These are phyloP conservation scores for Globisporangium heterothallicum DNA, from an alignment of 352 stramenopile species.

Conservation along the genomic window DNA sequence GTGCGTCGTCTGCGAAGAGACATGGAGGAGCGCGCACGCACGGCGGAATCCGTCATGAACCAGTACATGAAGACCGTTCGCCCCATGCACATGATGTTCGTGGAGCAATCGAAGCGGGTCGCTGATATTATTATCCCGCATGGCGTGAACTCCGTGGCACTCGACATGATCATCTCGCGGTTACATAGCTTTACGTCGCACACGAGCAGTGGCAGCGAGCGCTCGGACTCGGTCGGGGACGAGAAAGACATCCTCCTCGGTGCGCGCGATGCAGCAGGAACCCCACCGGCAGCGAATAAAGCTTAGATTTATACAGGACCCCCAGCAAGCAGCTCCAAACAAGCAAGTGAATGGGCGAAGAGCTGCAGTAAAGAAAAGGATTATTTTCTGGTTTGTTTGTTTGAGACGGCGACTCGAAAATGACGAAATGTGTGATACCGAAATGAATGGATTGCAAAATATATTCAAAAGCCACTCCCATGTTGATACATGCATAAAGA, in stretches of 20 bases:
- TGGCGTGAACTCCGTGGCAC: conserved; percentile 90
- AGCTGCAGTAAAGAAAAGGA: background rate
- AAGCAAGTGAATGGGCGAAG: background rate
- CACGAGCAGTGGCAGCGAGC: conserved; percentile 35
- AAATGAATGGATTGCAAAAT: conserved; percentile 2
- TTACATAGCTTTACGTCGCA: conserved; percentile 71
- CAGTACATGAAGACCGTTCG: conserved; percentile 98
- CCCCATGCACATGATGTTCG: conserved; percentile 98
- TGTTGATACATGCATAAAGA: conserved; percentile 6
- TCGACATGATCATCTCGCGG: conserved; percentile 92
- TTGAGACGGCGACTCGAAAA: too few species aligned
- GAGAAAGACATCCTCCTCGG: conserved; percentile 17
- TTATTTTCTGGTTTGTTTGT: too few species aligned
- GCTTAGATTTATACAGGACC: background rate
- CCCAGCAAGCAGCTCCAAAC: background rate
- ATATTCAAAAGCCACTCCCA: too few species aligned
- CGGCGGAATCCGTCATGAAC: conserved; percentile 91
- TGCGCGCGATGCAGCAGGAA: background rate
- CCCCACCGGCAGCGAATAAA: background rate
- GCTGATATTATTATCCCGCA: conserved; percentile 95
- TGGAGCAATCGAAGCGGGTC: conserved; percentile 94
- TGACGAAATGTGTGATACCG: background rate
- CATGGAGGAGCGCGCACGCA: conserved; percentile 92
- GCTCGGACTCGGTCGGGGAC: conserved; percentile 38
- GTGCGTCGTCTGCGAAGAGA: conserved; percentile 91